phyloP scores from a whole-genome alignment of 441 rosid genomes.

The Gossypium schwendimanii region DNA sequence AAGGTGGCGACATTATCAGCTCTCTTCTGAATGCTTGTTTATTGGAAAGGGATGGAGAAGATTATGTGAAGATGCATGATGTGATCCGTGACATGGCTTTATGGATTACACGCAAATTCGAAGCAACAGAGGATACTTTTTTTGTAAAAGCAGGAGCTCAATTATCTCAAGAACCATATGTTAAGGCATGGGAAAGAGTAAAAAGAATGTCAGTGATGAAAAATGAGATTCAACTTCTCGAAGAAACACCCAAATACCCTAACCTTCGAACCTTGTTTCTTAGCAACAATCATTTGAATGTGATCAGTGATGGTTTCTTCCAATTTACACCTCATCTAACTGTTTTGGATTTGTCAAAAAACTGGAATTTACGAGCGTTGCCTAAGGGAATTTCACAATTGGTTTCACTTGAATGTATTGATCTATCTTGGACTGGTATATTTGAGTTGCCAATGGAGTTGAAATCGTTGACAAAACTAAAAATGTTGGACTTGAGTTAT shows the following conservation, averaged over 20 bases:
- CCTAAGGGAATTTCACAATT: neutral
- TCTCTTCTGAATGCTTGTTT: neutral
- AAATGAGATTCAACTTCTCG: too few species aligned
- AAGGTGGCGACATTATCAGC: neutral
- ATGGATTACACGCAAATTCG: too few species aligned
- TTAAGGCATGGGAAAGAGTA: neutral
- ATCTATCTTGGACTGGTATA: neutral
- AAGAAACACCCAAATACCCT: neutral
- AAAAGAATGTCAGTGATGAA: neutral
- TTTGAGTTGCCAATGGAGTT: neutral
- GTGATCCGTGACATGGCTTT: neutral
- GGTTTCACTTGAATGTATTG: neutral
- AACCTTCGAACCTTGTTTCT: neutral
- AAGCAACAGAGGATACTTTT: neutral
- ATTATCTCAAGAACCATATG: too few species aligned
- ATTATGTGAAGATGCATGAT: neutral
- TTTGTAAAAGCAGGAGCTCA: neutral
- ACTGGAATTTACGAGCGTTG: neutral
- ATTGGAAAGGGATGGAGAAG: neutral
- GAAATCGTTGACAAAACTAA: neutral
- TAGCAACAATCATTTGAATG: neutral
- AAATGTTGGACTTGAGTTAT: neutral
- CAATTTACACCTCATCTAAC: neutral
- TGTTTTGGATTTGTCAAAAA: neutral
- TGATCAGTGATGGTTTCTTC: neutral